phyloP scores from a whole-genome alignment of 2,329 filamentous ascomycete genomes.

The Cladosporium sp. region DNA sequence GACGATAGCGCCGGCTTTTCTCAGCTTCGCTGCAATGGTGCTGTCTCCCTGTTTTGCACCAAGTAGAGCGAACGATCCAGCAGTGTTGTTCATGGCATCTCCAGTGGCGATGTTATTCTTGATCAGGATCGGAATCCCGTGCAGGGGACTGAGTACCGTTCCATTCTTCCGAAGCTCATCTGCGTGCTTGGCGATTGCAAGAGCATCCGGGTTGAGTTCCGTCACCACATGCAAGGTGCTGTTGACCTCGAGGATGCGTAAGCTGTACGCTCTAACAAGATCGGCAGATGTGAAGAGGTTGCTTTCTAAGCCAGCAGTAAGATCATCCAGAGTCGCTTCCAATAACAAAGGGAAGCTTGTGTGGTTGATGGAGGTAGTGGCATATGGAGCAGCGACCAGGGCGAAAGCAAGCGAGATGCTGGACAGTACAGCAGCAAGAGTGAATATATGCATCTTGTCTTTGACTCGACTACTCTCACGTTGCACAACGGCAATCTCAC shows the following conservation, averaged over 20 bases:
- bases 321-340: conserved; percentile 54
- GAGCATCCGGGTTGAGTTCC: conserved; percentile 58
- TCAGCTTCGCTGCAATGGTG: conserved; percentile 60
- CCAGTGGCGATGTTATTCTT: conserved; percentile 68
- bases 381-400: conserved; percentile 22
- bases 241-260: conserved; percentile 56
- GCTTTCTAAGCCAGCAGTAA: conserved; percentile 50
- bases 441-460: conserved; percentile 18
- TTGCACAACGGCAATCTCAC: neutral
- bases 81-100: conserved; percentile 64
- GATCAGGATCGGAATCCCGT: conserved; percentile 65
- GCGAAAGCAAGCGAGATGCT: conserved; percentile 17
- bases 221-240: conserved; percentile 53
- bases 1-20: conserved; percentile 62
- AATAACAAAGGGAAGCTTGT: conserved; percentile 44
- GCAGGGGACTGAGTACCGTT: conserved; percentile 54
- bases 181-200: conserved; percentile 49
- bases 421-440: conserved; percentile 17
- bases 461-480: neutral
- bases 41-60: conserved; percentile 62
- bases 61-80: conserved; percentile 64
- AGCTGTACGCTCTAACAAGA: conserved; percentile 56
- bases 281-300: conserved; percentile 59
- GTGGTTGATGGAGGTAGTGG: conserved; percentile 19
- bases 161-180: conserved; percentile 53